Evolutionary conservation across 805 yeast genomes (phyloP), one percentile per base, ranked within the genome.

Genomic region (Metschnikowia cubensis): DNA sequence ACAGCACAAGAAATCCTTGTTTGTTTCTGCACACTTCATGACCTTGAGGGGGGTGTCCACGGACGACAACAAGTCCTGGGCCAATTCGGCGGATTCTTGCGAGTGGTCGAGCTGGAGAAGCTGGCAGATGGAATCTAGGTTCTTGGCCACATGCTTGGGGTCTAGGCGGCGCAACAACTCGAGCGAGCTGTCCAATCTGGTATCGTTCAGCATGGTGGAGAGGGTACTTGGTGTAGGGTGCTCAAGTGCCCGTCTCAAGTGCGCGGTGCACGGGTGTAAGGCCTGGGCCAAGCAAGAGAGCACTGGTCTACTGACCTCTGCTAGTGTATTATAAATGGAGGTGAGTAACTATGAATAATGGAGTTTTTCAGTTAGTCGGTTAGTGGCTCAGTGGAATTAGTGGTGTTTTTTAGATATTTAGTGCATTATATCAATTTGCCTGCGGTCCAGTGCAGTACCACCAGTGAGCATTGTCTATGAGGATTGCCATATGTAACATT

Each of bases 61-160:
- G 0, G 94, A 80, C 4, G 96, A 81, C 44, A 92, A 74, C 52
- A 92, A 74, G 56, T 92, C 99, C 64, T 87, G 96, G 2, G 96
- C 95, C 33, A 91, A 68, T 31, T 81, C 85, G 36, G 69, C 73
- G 14, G 59, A 58, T n/a, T 63, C 63, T 13, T 55, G 56, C 1
- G 53, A 42, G 10, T 55, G 56, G 39, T 57, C 60, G 44, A 63
- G 60, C 42, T 64, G 67, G 38, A 68, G 59, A 20, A 73, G 61
- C 4, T 70, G 10, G 89, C 87, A 82, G 38, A 82, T 60, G 54
- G 76, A 71, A 22, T 69, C 65, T 33, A 78, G 59, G 53, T 77
- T 74, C 21, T 63, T 53, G 11, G 79, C 54, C 36, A 85, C 75
- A 48, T 81, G 70, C 42, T 79, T 75, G 15, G 96, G 96, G 61